phyloP scores from a whole-genome alignment of 2,329 filamentous ascomycete genomes.

The Huntiella abstrusa region DNA sequence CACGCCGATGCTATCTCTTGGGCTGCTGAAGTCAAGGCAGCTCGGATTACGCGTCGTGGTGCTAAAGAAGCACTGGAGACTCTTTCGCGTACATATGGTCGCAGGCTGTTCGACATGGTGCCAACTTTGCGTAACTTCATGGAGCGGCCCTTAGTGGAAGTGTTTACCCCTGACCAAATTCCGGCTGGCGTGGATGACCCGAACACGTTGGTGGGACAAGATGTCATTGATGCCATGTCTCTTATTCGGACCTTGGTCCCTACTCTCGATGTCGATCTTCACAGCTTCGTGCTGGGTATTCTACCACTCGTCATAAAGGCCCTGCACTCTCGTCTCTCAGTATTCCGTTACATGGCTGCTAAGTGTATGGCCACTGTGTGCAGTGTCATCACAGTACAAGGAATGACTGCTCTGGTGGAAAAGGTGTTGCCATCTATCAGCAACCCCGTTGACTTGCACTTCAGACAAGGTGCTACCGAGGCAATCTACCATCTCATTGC shows the following conservation, averaged over 20 bases:
- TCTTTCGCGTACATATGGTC: conserved; percentile 60
- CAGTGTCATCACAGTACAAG: conserved; percentile 85
- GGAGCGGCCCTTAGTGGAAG: conserved; percentile 56
- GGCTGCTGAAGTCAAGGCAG: conserved; percentile 73
- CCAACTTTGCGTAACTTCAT: conserved; percentile 69
- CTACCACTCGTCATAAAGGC: conserved; percentile 76
- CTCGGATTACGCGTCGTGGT: conserved; percentile 75
- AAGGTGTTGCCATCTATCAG: conserved; percentile 81
- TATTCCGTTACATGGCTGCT: conserved; percentile 88
- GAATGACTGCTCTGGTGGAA: conserved; percentile 90
- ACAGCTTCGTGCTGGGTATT: conserved; percentile 64
- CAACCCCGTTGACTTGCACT: conserved; percentile 73
- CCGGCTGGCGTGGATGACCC: conserved; percentile 56
- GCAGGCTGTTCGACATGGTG: conserved; percentile 59
- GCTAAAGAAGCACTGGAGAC: conserved; percentile 90
- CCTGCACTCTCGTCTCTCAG: conserved; percentile 70
- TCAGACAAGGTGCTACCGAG: conserved; percentile 85
- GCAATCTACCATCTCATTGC: conserved; percentile 93
- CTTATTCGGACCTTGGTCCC: conserved; percentile 82
- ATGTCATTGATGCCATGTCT: conserved; percentile 85
- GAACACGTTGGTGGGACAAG: conserved; percentile 62
- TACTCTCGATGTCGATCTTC: conserved; percentile 58
- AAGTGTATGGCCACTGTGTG: conserved; percentile 96
- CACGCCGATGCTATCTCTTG: conserved; percentile 81
- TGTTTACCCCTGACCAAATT: conserved; percentile 48